Conservation (phyloP, 495 filamentous ascomycete genomes). For the Pseudomonodictys pantanalensis region DNA sequence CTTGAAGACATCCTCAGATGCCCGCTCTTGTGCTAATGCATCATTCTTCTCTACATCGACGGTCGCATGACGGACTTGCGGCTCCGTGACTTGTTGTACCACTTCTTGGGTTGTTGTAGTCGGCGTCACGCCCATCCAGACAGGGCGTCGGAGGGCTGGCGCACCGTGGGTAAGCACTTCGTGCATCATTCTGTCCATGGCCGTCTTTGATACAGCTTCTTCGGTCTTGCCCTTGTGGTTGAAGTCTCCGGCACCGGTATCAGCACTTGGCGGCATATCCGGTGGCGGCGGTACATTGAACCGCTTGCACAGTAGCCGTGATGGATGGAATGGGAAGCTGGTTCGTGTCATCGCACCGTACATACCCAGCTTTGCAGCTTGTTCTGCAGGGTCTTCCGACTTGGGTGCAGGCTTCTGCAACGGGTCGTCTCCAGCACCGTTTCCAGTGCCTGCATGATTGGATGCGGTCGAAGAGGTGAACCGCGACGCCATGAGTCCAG, state of each 20-base stretch:
- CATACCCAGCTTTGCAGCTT: constrained; percentile 89
- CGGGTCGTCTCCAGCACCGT: constrained; percentile 33
- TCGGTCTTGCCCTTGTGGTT: constrained; percentile 8
- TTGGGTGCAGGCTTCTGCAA: constrained; percentile 60
- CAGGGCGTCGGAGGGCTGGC: background rate
- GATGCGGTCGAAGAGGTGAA: constrained; percentile 72
- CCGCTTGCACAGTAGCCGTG: constrained; percentile 83
- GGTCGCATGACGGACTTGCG: constrained; percentile 35
- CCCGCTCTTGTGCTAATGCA: constrained; percentile 75
- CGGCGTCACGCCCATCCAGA: constrained; percentile 1
- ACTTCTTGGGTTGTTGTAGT: too few species aligned
- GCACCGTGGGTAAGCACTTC: constrained; percentile 35
- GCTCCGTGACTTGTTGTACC: background rate
- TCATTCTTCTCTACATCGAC: constrained; percentile 81
- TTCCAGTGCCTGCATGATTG: constrained; percentile 44
- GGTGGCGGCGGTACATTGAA: constrained; percentile 79
- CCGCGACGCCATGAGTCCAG: constrained; percentile 83
- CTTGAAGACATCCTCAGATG: constrained; percentile 86
- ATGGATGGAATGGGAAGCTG: constrained; percentile 71
- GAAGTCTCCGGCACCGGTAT: constrained; percentile 32
- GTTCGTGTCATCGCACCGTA: constrained; percentile 83
- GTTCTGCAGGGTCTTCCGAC: constrained; percentile 72
- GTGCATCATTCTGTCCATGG: constrained; percentile 54
- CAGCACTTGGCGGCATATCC: constrained; percentile 63
- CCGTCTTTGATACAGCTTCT: constrained; percentile 34